Evolutionary conservation across 1,139 yeast species (phyloP).

Genomic region (Taiozyma onychis): DNA sequence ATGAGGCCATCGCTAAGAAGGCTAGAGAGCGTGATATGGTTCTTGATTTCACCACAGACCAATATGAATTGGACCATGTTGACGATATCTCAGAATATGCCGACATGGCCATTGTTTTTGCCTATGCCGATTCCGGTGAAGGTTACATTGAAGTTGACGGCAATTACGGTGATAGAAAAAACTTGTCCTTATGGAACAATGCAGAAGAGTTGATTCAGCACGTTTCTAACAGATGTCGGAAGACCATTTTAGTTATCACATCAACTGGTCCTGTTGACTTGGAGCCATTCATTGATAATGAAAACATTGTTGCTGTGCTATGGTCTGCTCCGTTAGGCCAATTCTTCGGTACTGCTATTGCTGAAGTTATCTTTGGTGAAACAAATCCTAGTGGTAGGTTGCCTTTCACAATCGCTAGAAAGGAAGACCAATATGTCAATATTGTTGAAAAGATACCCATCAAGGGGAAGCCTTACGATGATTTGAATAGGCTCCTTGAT

Average conservation of each 20-base stretch:
- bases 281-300: conserved; percentile 55
- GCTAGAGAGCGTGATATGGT: conserved; percentile 41
- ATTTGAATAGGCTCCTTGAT: conserved; percentile 41
- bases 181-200: conserved; percentile 53
- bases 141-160: conserved; percentile 53
- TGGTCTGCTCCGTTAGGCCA: conserved; percentile 57
- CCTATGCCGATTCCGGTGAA: conserved; percentile 51
- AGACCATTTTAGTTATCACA: conserved; percentile 52
- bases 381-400: conserved; percentile 56
- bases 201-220: conserved; percentile 49
- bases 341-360: conserved; percentile 42
- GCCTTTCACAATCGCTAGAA: conserved; percentile 58
- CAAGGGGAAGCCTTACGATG: conserved; percentile 42
- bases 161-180: conserved; percentile 56
- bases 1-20: conserved; percentile 41
- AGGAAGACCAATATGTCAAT: conserved; percentile 48
- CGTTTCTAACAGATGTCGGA: conserved; percentile 43
- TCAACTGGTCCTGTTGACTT: conserved; percentile 56
- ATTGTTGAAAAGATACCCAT: conserved; percentile 38
- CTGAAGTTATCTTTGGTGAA: conserved; percentile 51
- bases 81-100: conserved; percentile 44
- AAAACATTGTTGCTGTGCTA: conserved; percentile 51
- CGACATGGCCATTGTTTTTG: conserved; percentile 49
- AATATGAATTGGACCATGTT: conserved; percentile 39
- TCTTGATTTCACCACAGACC: conserved; percentile 38